A percentile compares a stretch with the other conserved stretches of the same genome.
phyloP scores from a whole-genome alignment of 176 grass and related monocot genomes.

The Metroxylon sagu region DNA sequence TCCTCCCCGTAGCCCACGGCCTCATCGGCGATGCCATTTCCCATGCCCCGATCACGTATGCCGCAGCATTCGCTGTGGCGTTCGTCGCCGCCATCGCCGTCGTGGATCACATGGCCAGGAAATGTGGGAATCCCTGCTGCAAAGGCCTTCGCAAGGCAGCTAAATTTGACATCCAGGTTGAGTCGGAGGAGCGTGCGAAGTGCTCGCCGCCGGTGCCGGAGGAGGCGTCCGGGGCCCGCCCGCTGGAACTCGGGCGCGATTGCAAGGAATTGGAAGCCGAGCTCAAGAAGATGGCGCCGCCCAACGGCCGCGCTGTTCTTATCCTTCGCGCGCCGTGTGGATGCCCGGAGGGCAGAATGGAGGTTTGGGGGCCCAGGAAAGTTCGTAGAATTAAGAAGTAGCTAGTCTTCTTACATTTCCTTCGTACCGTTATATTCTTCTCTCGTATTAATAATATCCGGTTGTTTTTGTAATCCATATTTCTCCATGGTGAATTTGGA shows the following conservation, averaged over 20 bases:
- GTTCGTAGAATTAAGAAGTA: constrained; percentile 93
- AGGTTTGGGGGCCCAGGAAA: constrained; percentile 90
- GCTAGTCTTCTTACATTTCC: neutral
- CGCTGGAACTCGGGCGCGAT: constrained; percentile 53
- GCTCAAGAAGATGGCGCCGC: constrained; percentile 90
- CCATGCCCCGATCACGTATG: constrained; percentile 40
- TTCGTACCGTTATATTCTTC: constrained; percentile 1
- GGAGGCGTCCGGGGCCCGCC: constrained; percentile 37
- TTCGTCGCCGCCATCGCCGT: constrained; percentile 28
- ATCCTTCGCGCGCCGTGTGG: constrained; percentile 78
- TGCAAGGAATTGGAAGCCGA: constrained; percentile 76
- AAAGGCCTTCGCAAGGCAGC: constrained; percentile 77
- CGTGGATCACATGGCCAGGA: constrained; percentile 63
- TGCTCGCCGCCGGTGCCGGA: constrained; percentile 44
- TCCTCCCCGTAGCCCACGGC: constrained; percentile 31
- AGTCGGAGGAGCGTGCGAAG: constrained; percentile 89
- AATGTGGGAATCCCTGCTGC: constrained; percentile 85
- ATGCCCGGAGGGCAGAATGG: constrained; percentile 74
- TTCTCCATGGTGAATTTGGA: neutral
- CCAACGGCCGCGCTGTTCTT: constrained; percentile 89
- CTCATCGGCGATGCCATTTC: constrained; percentile 14
- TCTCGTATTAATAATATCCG: too few relatives aligned
- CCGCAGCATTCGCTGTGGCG: constrained; percentile 33
- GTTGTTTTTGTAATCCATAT: neutral
- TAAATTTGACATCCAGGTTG: constrained; percentile 91